Base-by-base conservation (phyloP, 2,329 filamentous ascomycete species). In the Geoglossum cookeanum region DNA sequence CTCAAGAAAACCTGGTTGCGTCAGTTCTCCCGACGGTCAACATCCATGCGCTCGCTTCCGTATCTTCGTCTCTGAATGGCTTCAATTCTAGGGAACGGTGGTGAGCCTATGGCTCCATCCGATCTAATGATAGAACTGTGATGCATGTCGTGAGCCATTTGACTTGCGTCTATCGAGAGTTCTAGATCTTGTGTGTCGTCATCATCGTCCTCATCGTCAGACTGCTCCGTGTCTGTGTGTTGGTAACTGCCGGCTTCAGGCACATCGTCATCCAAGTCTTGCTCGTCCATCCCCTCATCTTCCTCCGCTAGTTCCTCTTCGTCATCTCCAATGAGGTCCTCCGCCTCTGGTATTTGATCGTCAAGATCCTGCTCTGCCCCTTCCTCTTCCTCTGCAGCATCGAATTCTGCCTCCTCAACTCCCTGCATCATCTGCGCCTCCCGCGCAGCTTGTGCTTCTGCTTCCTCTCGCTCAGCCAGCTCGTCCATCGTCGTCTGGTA, bases 401-500 rank as follows among this genome's bases (percentile, higher is more conserved):
- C 71, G 33, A 71, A 70, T 22, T 80, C 80, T 15, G 73, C 74
- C n/a, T 49, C 47, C n/a, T 49, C 47, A 32, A 27, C 22, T 13
- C 29, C 29, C 22, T 56, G 78, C 76, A 35, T 77, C 74, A 53
- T 53, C 32, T 53, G 30, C 15, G n/a, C 49, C 30, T 33, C 29
- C 9, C 30, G n/a, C 42, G 84, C 85, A 48, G 87, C 72, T 1
- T 85, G 79, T 65, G 86, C 82, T 60, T 86, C 80, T 59, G 90
- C 86, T 69, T 98, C 92, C 67, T 91, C 84, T 57, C 86, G 79
- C 72, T 98, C 92, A 9, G 85, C 79, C 62, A 84, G 81, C 72
- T 98, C 92, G 70, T 98, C 92, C 47, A 85, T 83, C 71, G 89
- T 80, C 61, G 94, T 89, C 66, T 94, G 84, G 59, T 95, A 80